phyloP scores from a whole-genome alignment of 441 rosid genomes.

The Populus hybrid region DNA sequence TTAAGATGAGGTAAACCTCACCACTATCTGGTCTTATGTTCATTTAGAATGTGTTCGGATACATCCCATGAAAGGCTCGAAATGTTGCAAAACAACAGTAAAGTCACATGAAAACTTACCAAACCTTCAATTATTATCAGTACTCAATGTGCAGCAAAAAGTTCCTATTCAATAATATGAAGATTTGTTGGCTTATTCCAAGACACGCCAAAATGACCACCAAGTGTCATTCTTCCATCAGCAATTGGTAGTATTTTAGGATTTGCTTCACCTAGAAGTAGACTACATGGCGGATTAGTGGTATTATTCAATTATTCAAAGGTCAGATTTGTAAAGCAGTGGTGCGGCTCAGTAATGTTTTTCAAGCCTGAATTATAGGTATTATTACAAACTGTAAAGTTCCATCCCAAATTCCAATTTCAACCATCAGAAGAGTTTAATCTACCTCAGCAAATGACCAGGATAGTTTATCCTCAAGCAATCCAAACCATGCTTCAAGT shows the following conservation, averaged over 20 bases:
- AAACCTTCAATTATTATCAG: background rate
- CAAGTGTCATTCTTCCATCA: background rate
- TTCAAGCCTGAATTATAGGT: background rate
- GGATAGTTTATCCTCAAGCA: constrained; percentile 66
- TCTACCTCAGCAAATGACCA: constrained; percentile 56
- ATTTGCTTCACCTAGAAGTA: constrained; percentile 1
- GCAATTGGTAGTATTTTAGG: background rate
- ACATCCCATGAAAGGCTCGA: background rate
- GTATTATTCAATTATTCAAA: too few species aligned
- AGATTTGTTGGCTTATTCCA: background rate
- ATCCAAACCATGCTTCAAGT: constrained; percentile 51
- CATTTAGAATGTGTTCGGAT: background rate
- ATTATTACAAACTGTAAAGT: background rate
- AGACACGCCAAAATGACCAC: background rate
- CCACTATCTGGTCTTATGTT: background rate
- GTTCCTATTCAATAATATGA: background rate
- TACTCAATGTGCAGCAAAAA: background rate
- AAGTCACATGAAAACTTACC: background rate
- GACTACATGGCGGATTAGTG: background rate
- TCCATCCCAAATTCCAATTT: background rate
- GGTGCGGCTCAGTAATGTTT: background rate
- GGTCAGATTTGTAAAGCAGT: background rate
- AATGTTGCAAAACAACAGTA: background rate
- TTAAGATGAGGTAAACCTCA: background rate
- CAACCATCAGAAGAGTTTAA: background rate